Percentiles rank a stretch among this genome's conserved stretches.
phyloP scores from a whole-genome alignment of 495 filamentous ascomycete genomes.

The Bryoglossum gracile region DNA sequence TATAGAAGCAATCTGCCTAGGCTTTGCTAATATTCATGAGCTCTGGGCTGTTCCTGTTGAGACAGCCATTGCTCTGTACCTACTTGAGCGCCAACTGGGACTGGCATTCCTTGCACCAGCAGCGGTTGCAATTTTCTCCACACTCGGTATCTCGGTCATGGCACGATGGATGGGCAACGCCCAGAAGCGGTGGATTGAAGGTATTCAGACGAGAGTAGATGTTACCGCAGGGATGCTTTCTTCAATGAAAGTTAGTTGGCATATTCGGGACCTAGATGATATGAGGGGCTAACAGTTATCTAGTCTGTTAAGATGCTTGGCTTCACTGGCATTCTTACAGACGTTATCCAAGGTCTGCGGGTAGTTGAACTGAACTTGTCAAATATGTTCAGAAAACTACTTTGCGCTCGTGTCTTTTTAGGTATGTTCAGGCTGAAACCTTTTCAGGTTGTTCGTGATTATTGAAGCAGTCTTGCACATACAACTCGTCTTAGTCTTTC shows the following conservation, averaged over 20 bases:
- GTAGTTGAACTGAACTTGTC: slow-evolving; percentile 17
- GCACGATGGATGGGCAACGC: slow-evolving; percentile 35
- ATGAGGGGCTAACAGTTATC: no score
- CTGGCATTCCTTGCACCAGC: slow-evolving; percentile 20
- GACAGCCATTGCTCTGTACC: slow-evolving; percentile 23
- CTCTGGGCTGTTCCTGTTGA: slow-evolving; percentile 40
- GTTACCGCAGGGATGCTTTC: slow-evolving; percentile 29
- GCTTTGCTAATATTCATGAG: slow-evolving; percentile 45
- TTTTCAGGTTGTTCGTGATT: no score
- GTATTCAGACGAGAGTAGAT: slow-evolving; percentile 32
- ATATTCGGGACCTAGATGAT: no score
- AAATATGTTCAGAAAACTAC: slow-evolving; percentile 30
- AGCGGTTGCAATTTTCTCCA: slow-evolving; percentile 40
- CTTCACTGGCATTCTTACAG: slow-evolving; percentile 21
- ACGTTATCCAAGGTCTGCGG: slow-evolving; percentile 18
- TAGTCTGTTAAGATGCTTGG: slow-evolving; percentile 32
- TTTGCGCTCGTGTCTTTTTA: slow-evolving; percentile 20
- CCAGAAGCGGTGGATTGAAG: slow-evolving; percentile 39
- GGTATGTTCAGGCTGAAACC: slow-evolving; percentile 16
- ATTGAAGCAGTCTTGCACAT: no score
- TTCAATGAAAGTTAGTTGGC: slow-evolving; percentile 32
- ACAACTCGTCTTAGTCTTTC: no score
- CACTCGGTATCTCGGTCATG: slow-evolving; percentile 34
- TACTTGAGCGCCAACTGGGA: slow-evolving; percentile 25
- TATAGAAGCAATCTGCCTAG: slow-evolving; percentile 32